Evolutionary conservation across 352 stramenopile genomes (phyloP).

Genomic region (Globisporangium okanoganense): DNA sequence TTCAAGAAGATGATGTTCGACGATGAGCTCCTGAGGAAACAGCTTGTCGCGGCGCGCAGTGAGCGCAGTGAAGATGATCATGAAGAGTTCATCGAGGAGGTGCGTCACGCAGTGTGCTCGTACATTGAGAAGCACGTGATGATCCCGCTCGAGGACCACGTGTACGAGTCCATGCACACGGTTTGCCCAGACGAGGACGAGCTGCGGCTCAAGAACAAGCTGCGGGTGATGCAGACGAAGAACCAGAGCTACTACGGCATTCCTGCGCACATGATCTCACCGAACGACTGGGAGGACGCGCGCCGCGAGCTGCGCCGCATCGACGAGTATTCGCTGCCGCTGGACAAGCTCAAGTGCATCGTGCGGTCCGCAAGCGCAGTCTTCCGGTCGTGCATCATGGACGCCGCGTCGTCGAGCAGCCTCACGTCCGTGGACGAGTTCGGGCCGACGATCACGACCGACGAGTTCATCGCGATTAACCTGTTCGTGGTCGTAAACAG

Average conservation of each 20-base stretch:
- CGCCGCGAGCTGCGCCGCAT: conserved; percentile 45
- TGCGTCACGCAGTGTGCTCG: conserved; percentile 45
- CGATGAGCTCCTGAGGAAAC: conserved; percentile 31
- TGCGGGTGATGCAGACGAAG: conserved; percentile 51
- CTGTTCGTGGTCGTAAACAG: conserved; percentile 56
- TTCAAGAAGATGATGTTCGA: conserved; percentile 46
- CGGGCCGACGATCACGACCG: conserved; percentile 45
- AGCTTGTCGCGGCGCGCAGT: conserved; percentile 27
- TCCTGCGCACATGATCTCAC: conserved; percentile 36
- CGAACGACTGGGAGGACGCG: conserved; percentile 54
- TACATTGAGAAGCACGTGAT: conserved; percentile 53
- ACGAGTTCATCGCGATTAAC: conserved; percentile 64
- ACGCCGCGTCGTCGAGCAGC: conserved; percentile 26
- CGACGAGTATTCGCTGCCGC: conserved; percentile 52
- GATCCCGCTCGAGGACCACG: conserved; percentile 56
- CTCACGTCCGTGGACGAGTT: conserved; percentile 36
- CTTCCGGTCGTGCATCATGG: conserved; percentile 31
- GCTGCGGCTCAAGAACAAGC: conserved; percentile 39
- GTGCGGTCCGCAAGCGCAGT: conserved; percentile 50
- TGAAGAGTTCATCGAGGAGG: conserved; percentile 57
- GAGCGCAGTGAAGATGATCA: conserved; percentile 41
- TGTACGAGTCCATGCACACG: conserved; percentile 51
- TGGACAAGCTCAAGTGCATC: conserved; percentile 75
- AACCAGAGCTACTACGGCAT: conserved; percentile 55
- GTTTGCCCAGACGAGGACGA: conserved; percentile 49